Evolutionary conservation across 371 early-diverging fungal genomes (phyloP).

Genomic region (Lichtheimia ornata): DNA sequence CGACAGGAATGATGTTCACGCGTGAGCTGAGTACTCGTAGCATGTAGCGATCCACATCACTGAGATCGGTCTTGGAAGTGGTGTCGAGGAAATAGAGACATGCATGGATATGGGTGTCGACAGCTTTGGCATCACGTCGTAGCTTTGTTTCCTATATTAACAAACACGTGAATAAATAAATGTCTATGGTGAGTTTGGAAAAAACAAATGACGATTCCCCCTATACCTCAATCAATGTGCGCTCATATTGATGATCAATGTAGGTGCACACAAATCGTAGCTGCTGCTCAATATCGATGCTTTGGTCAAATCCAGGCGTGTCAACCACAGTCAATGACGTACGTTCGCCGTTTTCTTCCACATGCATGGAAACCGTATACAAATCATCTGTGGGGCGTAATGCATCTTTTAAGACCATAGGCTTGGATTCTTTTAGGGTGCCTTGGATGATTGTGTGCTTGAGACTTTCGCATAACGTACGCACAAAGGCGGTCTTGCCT

Average conservation of each 20-base stretch:
- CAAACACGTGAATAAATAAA: constrained; percentile 11
- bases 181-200: background rate
- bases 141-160: constrained; percentile 76
- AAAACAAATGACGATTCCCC: background rate
- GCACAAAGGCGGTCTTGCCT: constrained; percentile 83
- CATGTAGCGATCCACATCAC: constrained; percentile 84
- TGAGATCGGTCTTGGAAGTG: constrained; percentile 36
- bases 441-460: constrained; percentile 31
- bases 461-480: constrained; percentile 69
- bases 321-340: constrained; percentile 81
- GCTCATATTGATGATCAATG: constrained; percentile 75
- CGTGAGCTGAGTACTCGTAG: constrained; percentile 80
- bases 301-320: constrained; percentile 71
- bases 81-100: constrained; percentile 94
- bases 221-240: constrained; percentile 71
- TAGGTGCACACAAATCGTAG: constrained; percentile 53
- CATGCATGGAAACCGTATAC: constrained; percentile 58
- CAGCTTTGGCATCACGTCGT: constrained; percentile 70
- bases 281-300: constrained; percentile 46
- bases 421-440: constrained; percentile 30
- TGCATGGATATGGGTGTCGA: constrained; percentile 92
- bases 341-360: constrained; percentile 78
- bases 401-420: constrained; percentile 23
- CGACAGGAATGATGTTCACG: constrained; percentile 94
- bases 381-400: constrained; percentile 46